Base-by-base conservation (phyloP, 495 filamentous ascomycete species). In the Zalerion maritima region DNA sequence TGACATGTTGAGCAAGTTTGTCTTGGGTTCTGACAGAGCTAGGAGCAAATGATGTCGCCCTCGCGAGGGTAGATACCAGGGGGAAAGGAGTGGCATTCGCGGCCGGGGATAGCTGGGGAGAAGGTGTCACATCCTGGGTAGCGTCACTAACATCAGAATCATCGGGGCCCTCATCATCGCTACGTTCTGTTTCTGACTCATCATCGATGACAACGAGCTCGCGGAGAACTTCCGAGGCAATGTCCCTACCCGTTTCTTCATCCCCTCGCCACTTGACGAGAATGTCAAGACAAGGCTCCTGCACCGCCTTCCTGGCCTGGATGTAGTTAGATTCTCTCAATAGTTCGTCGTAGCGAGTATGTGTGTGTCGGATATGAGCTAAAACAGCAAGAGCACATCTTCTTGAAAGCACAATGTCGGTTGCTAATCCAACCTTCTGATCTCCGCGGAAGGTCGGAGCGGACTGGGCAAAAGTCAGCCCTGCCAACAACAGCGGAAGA, bases 181-280 rank as follows among this genome's bases (percentile, higher is more conserved):
- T 62, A 28, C 68, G 67, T 15, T 69, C 73, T 25, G 70, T 73
- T 38, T 87, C 80, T 26, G 81, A 77, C 47, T 84, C n/a, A n/a
- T n/a, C 78, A 19, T 80, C 77, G 32, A 92, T 79, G 39, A 85
- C 69, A 35, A 89, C 76, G 18, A 85, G 70, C 47, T 87, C 81
- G 19, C 75, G 68, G 31, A 89, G 72, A 32, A 81, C 76, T 45
- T 89, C 79, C 39, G 85, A 78, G 6, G 85, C 62, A 38, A 78
- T 73, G 29, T 73, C 69, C 36, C 71, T 71, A 24, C 77, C 77
- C 21, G 71, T 78, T 41, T 85, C 78, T 45, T 82, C 79, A 41
- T 87, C 81, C 26, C 81, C 82, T 46, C 83, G 75, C 86, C 86
- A 93, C 61, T 81, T 74, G 43, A 81, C 68, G 31, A 93, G 58